These are phyloP conservation scores for Penicillium subrubescens DNA, from an alignment of 495 filamentous ascomycete species.

Conservation along the genomic window DNA sequence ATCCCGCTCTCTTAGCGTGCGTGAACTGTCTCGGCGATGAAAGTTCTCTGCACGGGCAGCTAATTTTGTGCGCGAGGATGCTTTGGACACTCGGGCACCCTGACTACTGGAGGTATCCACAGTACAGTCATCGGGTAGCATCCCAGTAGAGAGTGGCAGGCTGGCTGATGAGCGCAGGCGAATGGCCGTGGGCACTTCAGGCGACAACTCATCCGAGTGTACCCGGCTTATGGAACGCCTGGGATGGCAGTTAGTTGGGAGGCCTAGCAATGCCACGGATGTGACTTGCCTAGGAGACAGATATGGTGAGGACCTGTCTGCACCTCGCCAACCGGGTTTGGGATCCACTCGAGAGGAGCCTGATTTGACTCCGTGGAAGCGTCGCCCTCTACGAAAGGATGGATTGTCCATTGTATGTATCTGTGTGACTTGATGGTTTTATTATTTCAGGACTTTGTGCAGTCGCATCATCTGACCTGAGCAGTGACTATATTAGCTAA, in stretches of 20 bases:
- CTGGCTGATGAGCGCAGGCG: slow-evolving; percentile 27
- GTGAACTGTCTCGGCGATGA: slow-evolving; percentile 15
- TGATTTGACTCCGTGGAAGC: neutral
- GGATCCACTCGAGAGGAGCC: slow-evolving; percentile 7
- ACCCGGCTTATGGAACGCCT: slow-evolving; percentile 20
- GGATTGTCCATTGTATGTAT: slow-evolving; percentile 14
- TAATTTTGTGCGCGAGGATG: slow-evolving; percentile 16
- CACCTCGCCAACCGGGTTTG: slow-evolving; percentile 4
- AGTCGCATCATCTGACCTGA: slow-evolving; percentile 10
- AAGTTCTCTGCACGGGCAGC: slow-evolving; percentile 13
- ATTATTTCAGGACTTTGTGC: neutral
- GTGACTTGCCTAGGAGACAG: slow-evolving; percentile 17
- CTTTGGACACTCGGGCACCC: slow-evolving; percentile 16
- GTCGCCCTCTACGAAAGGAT: slow-evolving; percentile 1
- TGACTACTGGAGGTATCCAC: slow-evolving; percentile 29
- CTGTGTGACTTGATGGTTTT: neutral
- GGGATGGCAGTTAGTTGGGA: slow-evolving; percentile 4
- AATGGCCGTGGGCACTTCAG: slow-evolving; percentile 28
- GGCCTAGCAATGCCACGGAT: neutral
- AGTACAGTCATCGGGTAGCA: slow-evolving; percentile 23
- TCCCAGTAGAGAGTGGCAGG: slow-evolving; percentile 23
- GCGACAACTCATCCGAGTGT: slow-evolving; percentile 20
- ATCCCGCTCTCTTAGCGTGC: slow-evolving; percentile 11
- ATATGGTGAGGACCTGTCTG: slow-evolving; percentile 2
- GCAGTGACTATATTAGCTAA: neutral